A percentile compares a stretch with the other conserved stretches of the same genome.
These are phyloP conservation scores for Geotrichum bryndzae DNA, from an alignment of 1,139 yeast genomes.

Conservation along the genomic window DNA sequence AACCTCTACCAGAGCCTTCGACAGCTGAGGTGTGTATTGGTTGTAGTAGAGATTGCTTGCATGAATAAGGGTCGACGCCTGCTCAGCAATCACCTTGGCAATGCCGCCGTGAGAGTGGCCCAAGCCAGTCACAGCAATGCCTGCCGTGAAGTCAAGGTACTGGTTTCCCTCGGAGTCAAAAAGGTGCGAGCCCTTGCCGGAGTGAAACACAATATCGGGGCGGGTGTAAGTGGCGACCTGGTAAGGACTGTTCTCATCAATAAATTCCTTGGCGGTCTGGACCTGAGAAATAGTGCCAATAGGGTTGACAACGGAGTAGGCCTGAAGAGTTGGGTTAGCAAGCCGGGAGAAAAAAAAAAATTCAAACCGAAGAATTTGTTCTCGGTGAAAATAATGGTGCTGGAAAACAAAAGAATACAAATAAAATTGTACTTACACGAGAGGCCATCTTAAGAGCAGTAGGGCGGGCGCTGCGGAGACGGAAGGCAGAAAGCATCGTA, in stretches of 20 bases:
- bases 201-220: slow-evolving; percentile 56
- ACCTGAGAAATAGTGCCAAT: not conserved
- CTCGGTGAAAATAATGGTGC: not conserved
- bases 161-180: slow-evolving; percentile 74
- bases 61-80: slow-evolving; percentile 68
- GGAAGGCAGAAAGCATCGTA: slow-evolving; percentile 9
- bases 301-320: not conserved
- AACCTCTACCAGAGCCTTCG: slow-evolving; percentile 60
- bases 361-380: not conserved
- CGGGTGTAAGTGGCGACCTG: slow-evolving; percentile 79
- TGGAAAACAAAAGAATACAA: not conserved
- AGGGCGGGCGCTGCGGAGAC: slow-evolving; percentile 5
- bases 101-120: slow-evolving; percentile 81
- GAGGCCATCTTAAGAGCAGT: not conserved
- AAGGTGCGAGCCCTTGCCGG: slow-evolving; percentile 66
- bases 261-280: slow-evolving; percentile 25
- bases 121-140: slow-evolving; percentile 92
- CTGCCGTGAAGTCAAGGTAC: slow-evolving; percentile 88
- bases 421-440: slow-evolving; percentile 7
- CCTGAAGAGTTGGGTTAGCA: not conserved
- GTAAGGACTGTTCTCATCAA: slow-evolving; percentile 45
- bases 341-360: not conserved
- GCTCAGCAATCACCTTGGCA: slow-evolving; percentile 63
- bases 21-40: slow-evolving; percentile 74
- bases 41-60: slow-evolving; percentile 82